Evolutionary conservation across 257 asterid species (phyloP).

Genomic region (Dorcoceras hygrometricum): DNA sequence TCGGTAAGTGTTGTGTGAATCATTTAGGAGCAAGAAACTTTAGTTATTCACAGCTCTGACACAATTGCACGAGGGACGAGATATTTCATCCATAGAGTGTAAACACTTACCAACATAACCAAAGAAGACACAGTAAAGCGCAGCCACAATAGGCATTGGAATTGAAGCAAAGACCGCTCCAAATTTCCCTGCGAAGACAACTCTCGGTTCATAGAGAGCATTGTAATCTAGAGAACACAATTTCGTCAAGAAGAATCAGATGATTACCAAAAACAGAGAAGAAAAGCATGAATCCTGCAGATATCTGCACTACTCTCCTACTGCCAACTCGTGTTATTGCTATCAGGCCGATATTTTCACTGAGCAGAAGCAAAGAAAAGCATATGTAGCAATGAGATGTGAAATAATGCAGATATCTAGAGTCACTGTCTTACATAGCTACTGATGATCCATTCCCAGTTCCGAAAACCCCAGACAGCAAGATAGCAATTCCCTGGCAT

Average conservation of each 20-base stretch:
- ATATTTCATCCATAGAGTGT: neutral
- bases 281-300: conserved; percentile 62
- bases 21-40: neutral
- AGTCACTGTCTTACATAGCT: neutral
- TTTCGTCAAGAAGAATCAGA: neutral
- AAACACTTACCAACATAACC: conserved; percentile 45
- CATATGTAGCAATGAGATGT: neutral
- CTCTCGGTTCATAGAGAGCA: neutral
- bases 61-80: neutral
- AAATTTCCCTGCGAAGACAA: conserved; percentile 53
- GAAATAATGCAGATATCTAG: neutral
- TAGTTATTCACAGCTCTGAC: too few species aligned
- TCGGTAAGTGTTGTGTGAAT: neutral
- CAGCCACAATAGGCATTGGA: conserved; percentile 49
- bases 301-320: conserved; percentile 60
- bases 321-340: conserved; percentile 58
- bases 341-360: conserved; percentile 55
- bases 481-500: conserved; percentile 4
- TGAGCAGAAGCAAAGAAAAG: conserved; percentile 25
- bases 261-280: conserved; percentile 50
- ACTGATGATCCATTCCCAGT: conserved; percentile 13
- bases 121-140: conserved; percentile 51
- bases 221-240: neutral
- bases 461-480: conserved; percentile 8
- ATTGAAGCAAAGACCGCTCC: conserved; percentile 62